Conservation (phyloP, 2,329 filamentous ascomycete genomes). For the Amauroascus niger region DNA sequence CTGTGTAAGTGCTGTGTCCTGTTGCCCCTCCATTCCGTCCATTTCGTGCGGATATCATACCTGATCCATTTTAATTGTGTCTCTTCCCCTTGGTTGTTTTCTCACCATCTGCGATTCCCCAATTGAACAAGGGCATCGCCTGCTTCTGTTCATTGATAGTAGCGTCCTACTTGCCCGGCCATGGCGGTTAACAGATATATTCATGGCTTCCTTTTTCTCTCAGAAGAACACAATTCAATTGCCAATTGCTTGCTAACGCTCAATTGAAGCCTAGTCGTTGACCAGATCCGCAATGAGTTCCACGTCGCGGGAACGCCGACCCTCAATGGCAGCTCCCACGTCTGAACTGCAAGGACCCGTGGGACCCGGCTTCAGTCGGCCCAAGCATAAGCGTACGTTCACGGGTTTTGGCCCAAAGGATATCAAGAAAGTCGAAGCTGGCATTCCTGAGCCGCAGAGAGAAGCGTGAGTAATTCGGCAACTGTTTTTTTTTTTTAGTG, state of each 20-base stretch:
- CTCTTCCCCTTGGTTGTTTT: no score
- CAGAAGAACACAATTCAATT: not conserved
- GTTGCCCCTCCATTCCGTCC: no score
- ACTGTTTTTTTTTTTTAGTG: not conserved
- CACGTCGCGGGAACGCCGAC: conserved; percentile 62
- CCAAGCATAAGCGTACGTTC: conserved; percentile 95
- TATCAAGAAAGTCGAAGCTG: conserved; percentile 88
- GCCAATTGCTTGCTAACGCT: not conserved
- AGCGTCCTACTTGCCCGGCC: no score
- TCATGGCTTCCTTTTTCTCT: not conserved
- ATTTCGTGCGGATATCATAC: no score
- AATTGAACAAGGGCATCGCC: no score
- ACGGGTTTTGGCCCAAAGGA: conserved; percentile 85
- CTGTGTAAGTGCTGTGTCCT: no score
- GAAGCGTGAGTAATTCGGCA: conserved; percentile 49
- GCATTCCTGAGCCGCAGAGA: conserved; percentile 78
- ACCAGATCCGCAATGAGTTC: conserved; percentile 7
- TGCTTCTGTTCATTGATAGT: no score
- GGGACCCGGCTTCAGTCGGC: conserved; percentile 74
- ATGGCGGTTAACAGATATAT: no score
- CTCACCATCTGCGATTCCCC: no score
- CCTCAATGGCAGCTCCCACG: conserved; percentile 72
- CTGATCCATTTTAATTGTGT: no score
- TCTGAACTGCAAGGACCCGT: conserved; percentile 78
- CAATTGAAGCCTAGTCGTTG: not conserved